A percentile compares a stretch with the other conserved stretches of the same genome.
Conservation (phyloP, 2,329 filamentous ascomycete genomes). For the Nemania serpens region DNA sequence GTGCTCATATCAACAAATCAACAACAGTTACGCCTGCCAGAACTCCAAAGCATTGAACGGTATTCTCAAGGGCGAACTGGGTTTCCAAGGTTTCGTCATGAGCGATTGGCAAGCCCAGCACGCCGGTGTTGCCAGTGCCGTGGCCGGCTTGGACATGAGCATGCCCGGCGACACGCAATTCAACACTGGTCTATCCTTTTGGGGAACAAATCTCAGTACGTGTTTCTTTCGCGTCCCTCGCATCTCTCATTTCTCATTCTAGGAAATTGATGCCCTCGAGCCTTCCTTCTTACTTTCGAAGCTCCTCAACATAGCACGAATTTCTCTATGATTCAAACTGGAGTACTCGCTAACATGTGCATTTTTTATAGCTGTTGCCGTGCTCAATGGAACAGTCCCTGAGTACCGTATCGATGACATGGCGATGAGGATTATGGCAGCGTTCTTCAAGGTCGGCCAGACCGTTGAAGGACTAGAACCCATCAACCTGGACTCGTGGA, state of each 20-base stretch:
- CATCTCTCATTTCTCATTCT: background rate
- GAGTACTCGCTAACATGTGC: background rate
- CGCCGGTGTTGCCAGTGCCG: conserved; percentile 66
- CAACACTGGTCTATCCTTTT: conserved; percentile 73
- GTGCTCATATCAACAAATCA: conserved; percentile 77
- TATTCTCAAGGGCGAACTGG: conserved; percentile 77
- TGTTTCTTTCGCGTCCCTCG: background rate
- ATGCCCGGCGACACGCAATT: conserved; percentile 67
- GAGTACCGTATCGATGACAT: conserved; percentile 91
- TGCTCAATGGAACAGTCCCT: conserved; percentile 87
- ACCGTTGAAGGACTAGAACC: conserved; percentile 50
- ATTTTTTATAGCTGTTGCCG: conserved; percentile 61
- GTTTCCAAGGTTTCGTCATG: conserved; percentile 81
- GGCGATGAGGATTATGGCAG: conserved; percentile 79
- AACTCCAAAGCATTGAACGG: conserved; percentile 78
- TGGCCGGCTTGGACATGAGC: conserved; percentile 81
- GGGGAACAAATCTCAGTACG: conserved; percentile 78
- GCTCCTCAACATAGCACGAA: background rate
- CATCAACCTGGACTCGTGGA: conserved; percentile 92
- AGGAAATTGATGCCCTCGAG: too few species aligned
- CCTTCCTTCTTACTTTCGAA: background rate
- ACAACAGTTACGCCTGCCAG: conserved; percentile 80
- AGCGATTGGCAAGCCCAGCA: conserved; percentile 83
- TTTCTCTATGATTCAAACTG: background rate
- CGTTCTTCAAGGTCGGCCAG: conserved; percentile 69